These are phyloP conservation scores for Fusarium protoensiforme DNA, from an alignment of 2,329 filamentous ascomycete species.

Conservation along the genomic window DNA sequence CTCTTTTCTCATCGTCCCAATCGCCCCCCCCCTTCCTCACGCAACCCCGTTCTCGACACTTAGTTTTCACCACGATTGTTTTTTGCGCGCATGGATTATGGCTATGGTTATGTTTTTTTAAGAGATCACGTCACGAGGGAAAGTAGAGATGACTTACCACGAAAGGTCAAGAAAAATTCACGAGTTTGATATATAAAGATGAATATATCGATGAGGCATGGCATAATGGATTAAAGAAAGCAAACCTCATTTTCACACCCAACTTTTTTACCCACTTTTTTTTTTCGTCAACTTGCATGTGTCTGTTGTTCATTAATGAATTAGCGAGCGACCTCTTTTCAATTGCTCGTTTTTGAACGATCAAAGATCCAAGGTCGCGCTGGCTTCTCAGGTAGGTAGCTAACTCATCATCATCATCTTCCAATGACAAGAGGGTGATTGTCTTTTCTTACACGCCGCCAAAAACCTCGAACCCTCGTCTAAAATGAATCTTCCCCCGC, in stretches of 20 bases:
- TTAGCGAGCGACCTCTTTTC: not conserved
- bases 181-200: conserved; percentile 36
- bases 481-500: conserved; percentile 27
- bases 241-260: conserved; percentile 21
- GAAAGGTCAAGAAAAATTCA: conserved; percentile 33
- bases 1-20: not conserved
- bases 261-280: not conserved
- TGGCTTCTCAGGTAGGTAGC: conserved; percentile 20
- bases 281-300: not conserved
- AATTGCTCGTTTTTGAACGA: conserved; percentile 12
- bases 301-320: not conserved
- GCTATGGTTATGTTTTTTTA: conserved; percentile 6
- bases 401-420: conserved; percentile 22
- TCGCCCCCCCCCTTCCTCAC: not conserved
- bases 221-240: conserved; percentile 15
- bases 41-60: conserved; percentile 6
- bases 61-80: conserved; percentile 10
- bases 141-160: conserved; percentile 35
- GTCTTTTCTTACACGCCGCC: conserved; percentile 24
- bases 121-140: conserved; percentile 38
- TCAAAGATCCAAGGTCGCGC: not conserved
- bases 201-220: conserved; percentile 34
- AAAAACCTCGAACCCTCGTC: conserved; percentile 31
- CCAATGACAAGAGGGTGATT: conserved; percentile 16
- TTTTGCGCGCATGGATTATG: conserved; percentile 24